Percentiles rank a stretch among this genome's conserved stretches.
Evolutionary conservation across 805 yeast genomes (phyloP).

Genomic region (Lipomyces chichibuensis): DNA sequence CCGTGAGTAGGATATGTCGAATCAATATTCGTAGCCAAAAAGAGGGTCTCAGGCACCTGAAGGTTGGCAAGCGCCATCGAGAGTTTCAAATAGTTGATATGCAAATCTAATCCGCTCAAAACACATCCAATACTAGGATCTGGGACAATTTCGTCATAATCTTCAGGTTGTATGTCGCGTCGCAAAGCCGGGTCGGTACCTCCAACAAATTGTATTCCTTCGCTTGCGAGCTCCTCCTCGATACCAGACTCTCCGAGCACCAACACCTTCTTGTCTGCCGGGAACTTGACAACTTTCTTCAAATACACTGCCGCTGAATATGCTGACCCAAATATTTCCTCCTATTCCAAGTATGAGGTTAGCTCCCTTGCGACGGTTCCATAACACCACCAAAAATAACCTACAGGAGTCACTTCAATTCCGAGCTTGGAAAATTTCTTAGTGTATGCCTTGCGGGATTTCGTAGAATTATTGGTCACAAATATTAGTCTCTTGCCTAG

Average conservation of each 20-base stretch:
- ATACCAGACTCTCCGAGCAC: slow-evolving; percentile 89
- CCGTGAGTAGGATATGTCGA: slow-evolving; percentile 93
- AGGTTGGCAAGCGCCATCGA: slow-evolving; percentile 83
- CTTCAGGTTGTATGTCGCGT: slow-evolving; percentile 57
- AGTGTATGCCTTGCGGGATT: slow-evolving; percentile 77
- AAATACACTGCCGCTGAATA: slow-evolving; percentile 89
- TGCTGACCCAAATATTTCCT: slow-evolving; percentile 87
- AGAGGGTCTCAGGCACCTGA: slow-evolving; percentile 62
- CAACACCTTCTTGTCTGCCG: slow-evolving; percentile 79
- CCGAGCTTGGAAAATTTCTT: slow-evolving; percentile 70
- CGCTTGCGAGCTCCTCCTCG: slow-evolving; percentile 70
- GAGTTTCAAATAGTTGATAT: slow-evolving; percentile 77
- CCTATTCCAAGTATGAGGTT: slow-evolving; percentile 38
- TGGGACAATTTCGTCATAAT: slow-evolving; percentile 49
- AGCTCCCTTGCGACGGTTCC: not conserved
- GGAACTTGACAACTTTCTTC: slow-evolving; percentile 71
- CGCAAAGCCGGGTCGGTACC: slow-evolving; percentile 66
- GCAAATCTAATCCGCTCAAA: slow-evolving; percentile 80
- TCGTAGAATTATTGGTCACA: slow-evolving; percentile 95
- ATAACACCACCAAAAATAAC: not conserved
- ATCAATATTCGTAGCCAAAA: slow-evolving; percentile 92
- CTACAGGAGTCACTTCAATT: slow-evolving; percentile 43
- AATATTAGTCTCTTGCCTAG: slow-evolving; percentile 72
- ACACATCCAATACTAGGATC: slow-evolving; percentile 85
- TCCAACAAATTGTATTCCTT: slow-evolving; percentile 80